Base-by-base conservation (phyloP, 2,329 filamentous ascomycete species). In the Trichophyton verrucosum region DNA sequence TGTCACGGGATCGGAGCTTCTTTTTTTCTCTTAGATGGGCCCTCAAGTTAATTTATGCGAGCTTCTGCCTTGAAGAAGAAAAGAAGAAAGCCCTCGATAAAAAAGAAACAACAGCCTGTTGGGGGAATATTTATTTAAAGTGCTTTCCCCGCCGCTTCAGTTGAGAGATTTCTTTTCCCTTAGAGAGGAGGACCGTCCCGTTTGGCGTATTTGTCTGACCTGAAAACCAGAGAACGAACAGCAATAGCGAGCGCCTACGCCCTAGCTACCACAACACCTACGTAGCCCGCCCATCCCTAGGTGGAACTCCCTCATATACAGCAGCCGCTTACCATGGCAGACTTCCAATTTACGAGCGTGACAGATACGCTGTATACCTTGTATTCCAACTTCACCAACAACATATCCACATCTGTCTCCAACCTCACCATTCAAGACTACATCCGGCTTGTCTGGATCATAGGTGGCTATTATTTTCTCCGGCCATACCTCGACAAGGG, bases 401-500 rank as follows among this genome's bases (percentile, higher is more conserved):
- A 80, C 68, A 66, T 75, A 60, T 69, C 72, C 62, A 63, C 66
- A 59, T 74, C 78, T 51, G 74, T 80, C 67, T 70, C 73, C 30
- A 67, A 73, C 30, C 74, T 81, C 65, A 73, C 71, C 53, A 61
- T 71, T 38, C 69, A 74, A 62, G 77, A 79, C 66, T 81, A 77
- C 73, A 75, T 94, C 67, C 87, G 89, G 56, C 79, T 94, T 61
- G 74, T 89, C 66, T 80, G 84, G 65, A 81, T 90, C 63, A 81
- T 90, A 20, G 83, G 89, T 68, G 85, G 82, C 60, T 95, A 92
- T 76, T 70, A 85, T 65, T 80, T 94, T 59, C 68, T 90, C 24
- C 84, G 89, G 0, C 88, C 88, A 0, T 90, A 89, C 71, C 73
- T 91, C 58, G 79, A 91, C 68, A 86, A 86, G 69, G 73, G 84